Percentiles rank a stretch among this genome's conserved stretches.
Conservation (phyloP, 2,329 filamentous ascomycete species). For the Curvularia verruculosa region DNA sequence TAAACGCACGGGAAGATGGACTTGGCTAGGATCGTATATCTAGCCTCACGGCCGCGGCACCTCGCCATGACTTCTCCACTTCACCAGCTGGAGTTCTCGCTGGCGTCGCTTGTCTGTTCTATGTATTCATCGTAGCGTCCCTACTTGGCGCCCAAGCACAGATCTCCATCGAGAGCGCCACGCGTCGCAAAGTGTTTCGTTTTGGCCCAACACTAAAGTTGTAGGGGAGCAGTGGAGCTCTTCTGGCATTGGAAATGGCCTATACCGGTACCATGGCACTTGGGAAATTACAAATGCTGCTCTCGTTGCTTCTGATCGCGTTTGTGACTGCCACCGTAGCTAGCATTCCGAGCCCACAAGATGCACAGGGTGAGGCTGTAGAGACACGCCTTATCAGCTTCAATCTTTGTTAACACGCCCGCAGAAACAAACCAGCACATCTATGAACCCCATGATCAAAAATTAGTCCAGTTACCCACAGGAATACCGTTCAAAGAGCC, state of each 20-base stretch:
- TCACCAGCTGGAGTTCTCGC: conserved; percentile 5
- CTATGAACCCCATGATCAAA: conserved; percentile 24
- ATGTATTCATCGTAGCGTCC: conserved; percentile 17
- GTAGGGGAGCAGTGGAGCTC: not conserved
- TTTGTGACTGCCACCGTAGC: conserved; percentile 16
- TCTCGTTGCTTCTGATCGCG: conserved; percentile 9
- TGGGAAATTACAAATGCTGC: conserved; percentile 7
- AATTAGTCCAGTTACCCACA: conserved; percentile 10
- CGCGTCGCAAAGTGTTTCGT: not conserved
- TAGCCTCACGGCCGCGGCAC: conserved; percentile 23
- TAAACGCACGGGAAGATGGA: conserved; percentile 11
- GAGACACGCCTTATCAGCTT: not conserved
- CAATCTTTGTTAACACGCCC: not conserved
- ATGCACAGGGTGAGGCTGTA: conserved; percentile 14
- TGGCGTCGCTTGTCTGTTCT: conserved; percentile 8
- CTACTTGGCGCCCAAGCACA: conserved; percentile 15
- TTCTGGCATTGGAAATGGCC: conserved; percentile 1
- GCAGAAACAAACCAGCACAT: conserved; percentile 10
- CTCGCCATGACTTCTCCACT: conserved; percentile 13
- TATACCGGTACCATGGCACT: conserved; percentile 7
- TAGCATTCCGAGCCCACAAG: conserved; percentile 1
- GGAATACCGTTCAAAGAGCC: not conserved
- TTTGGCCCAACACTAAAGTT: not conserved
- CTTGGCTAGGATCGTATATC: conserved; percentile 25
- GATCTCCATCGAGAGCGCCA: conserved; percentile 13